Conservation (phyloP, 495 filamentous ascomycete species). For the Apodospora peruviana region DNA sequence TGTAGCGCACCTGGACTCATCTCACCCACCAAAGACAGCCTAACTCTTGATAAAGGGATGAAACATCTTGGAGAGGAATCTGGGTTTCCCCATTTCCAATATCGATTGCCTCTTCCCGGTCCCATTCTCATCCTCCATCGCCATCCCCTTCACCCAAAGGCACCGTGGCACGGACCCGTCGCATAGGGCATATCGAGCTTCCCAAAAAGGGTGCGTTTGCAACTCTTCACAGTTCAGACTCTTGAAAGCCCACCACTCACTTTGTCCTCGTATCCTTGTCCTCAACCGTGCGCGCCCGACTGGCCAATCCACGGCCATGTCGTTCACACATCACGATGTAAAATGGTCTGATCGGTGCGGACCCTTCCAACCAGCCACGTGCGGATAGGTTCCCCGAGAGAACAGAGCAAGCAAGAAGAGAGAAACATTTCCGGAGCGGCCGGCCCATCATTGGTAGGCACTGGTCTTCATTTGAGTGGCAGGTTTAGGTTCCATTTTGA, state of each 20-base stretch:
- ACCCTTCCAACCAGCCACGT: background rate
- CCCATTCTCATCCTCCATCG: background rate
- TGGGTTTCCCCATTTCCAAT: too few species aligned
- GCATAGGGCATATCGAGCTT: background rate
- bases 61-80: too few species aligned
- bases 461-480: too few species aligned
- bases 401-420: background rate
- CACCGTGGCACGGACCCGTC: background rate
- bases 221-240: background rate
- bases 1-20: too few species aligned
- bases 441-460: background rate
- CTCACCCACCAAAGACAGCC: too few species aligned
- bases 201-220: background rate
- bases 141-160: too few species aligned
- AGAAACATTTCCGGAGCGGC: background rate
- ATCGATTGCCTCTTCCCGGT: too few species aligned
- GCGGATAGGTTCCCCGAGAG: background rate
- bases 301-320: too few species aligned
- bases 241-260: background rate
- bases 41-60: too few species aligned
- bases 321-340: background rate
- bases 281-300: background rate
- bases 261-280: too few species aligned
- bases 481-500: too few species aligned
- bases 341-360: background rate